Evolutionary conservation across 371 early-diverging fungal genomes (phyloP), one percentile per base, ranked within the genome.

Genomic region (Actinomortierella wolfii): DNA sequence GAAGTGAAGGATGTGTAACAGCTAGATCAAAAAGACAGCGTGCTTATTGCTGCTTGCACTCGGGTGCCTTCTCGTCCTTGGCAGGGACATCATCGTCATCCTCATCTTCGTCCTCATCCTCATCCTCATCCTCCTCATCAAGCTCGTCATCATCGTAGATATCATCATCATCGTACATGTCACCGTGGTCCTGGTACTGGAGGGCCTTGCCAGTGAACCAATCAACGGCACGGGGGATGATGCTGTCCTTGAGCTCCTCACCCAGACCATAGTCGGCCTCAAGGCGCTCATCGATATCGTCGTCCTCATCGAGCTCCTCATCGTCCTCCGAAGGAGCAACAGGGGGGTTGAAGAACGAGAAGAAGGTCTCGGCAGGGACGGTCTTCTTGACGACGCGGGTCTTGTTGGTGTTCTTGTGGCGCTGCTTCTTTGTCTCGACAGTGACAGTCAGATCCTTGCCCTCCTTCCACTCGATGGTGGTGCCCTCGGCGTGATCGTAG

Each of bases 171-270:
- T 87, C 88, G 51, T 86, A 90, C 48, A 88, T 88, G 50, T 83
- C 87, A 14, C 78, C 83, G 51, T 84, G 80, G 57, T 88, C 91
- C 63, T 87, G 89, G 76, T 87, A 89, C 59, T 88, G 86, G 43
- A 96, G 84, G 47, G 98, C 97, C 81, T 93, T 91, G 69, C 99
- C 99, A 18, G 98, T 97, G 84, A 97, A 98, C 92, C 96, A 98
- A 79, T 96, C 94, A 56, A 98, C 81, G 59, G 99, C 99, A 69
- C 89, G 88, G 58, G 99, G 97, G 57, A 98, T 89, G 59, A 98
- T 77, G 77, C 92, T 92, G 58, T 96, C 96, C 84, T 96, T 97
- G 82, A 98, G 87, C 75, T 93, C 89, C 76, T 98, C 98, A 41
- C 97, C 97, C 73, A 95, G 81, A 77, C 94, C 94, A 69, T 96